Conservation (phyloP, 306 rosid species). For the Cucurbita moschata region DNA sequence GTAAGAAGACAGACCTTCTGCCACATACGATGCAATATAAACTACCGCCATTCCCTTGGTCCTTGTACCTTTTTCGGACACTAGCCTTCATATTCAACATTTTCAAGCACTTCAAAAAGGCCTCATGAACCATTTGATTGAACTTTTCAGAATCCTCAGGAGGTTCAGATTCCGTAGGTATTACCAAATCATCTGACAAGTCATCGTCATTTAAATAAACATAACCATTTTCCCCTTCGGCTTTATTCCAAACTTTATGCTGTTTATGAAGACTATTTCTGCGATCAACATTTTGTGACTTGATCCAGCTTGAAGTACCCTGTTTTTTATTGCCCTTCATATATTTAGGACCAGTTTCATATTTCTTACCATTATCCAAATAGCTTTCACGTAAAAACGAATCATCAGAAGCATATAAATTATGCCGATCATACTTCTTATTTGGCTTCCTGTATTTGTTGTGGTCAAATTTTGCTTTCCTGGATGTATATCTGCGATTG, state of each 20-base stretch:
- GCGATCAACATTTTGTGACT: slow-evolving; percentile 31
- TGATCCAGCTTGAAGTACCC: slow-evolving; percentile 41
- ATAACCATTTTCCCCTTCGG: slow-evolving; percentile 36
- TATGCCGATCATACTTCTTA: slow-evolving; percentile 22
- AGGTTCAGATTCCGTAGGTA: slow-evolving; percentile 38
- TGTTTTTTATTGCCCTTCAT: slow-evolving; percentile 34
- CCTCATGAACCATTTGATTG: slow-evolving; percentile 53
- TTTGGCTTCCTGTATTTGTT: slow-evolving; percentile 29
- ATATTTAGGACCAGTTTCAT: slow-evolving; percentile 36
- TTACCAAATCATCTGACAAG: slow-evolving; percentile 39
- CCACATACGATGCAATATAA: slow-evolving; percentile 92
- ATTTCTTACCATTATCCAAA: slow-evolving; percentile 18
- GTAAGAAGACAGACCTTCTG: slow-evolving; percentile 77
- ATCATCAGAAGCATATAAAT: slow-evolving; percentile 37
- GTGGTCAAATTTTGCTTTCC: slow-evolving; percentile 29
- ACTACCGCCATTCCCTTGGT: slow-evolving; percentile 79
- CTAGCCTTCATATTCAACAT: slow-evolving; percentile 40
- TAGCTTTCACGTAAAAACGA: slow-evolving; percentile 32
- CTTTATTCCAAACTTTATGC: slow-evolving; percentile 55
- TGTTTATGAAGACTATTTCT: slow-evolving; percentile 39
- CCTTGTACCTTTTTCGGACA: slow-evolving; percentile 63
- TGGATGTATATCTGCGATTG: slow-evolving; percentile 23
- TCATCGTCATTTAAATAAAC: slow-evolving; percentile 28
- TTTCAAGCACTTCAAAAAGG: slow-evolving; percentile 63
- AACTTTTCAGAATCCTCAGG: slow-evolving; percentile 73